phyloP scores from a whole-genome alignment of 371 early-diverging fungal genomes.

The Amoeboaphelidium protococcarum region DNA sequence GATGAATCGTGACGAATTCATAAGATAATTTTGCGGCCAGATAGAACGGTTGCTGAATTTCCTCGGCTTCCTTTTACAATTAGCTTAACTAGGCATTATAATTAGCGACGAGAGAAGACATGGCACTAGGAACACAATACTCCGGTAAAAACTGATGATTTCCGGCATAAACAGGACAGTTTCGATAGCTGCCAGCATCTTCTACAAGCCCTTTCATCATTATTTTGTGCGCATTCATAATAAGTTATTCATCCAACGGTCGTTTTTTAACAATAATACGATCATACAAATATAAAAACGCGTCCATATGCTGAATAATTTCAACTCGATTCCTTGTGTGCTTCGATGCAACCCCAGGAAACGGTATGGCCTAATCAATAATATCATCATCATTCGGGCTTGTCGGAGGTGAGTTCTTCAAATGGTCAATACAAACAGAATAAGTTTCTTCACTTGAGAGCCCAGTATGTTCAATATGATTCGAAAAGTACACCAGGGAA shows the following conservation, averaged over 20 bases:
- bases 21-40: neutral
- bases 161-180: neutral
- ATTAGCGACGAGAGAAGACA: neutral
- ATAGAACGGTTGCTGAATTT: neutral
- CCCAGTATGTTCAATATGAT: neutral
- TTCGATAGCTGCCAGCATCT: neutral
- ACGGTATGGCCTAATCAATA: neutral
- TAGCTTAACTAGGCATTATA: neutral
- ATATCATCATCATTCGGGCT: neutral
- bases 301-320: neutral
- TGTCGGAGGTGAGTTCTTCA: neutral
- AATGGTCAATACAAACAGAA: neutral
- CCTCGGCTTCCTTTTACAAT: neutral
- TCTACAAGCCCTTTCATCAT: neutral
- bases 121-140: neutral
- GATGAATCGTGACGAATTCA: neutral
- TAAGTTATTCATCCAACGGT: neutral
- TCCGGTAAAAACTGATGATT: neutral
- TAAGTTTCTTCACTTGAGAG: neutral
- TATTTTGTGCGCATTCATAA: neutral
- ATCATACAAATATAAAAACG: neutral
- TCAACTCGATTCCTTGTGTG: neutral
- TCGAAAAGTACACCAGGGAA: neutral
- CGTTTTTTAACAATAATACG: neutral
- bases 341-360: neutral